These are phyloP conservation scores for Fusarium papillatum DNA, from an alignment of 2,329 filamentous ascomycete genomes.

Conservation along the genomic window DNA sequence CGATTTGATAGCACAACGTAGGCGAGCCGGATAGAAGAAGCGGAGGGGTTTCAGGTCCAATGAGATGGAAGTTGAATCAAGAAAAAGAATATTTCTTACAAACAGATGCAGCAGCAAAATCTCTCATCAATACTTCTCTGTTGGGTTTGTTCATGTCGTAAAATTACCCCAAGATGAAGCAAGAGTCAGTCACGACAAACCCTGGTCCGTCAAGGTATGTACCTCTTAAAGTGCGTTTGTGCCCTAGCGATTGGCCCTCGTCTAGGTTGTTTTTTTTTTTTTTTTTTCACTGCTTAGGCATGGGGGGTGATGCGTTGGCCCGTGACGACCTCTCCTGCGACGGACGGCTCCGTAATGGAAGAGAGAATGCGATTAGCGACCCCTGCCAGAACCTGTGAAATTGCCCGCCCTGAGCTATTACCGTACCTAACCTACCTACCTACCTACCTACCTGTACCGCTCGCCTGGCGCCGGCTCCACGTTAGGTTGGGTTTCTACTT, in stretches of 20 bases:
- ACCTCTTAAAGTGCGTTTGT: constrained; percentile 20
- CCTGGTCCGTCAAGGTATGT: constrained; percentile 19
- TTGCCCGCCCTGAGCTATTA: constrained; percentile 20
- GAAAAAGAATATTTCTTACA: not conserved
- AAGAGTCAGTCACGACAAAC: constrained; percentile 17
- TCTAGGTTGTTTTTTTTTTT: constrained; percentile 16
- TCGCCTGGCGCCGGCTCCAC: constrained; percentile 30
- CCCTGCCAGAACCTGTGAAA: constrained; percentile 2
- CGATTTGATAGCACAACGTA: not conserved
- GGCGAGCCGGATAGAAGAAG: not conserved
- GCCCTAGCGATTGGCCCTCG: constrained; percentile 33
- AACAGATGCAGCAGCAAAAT: not conserved
- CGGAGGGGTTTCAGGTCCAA: not conserved
- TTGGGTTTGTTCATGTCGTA: constrained; percentile 9
- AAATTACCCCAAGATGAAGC: constrained; percentile 21
- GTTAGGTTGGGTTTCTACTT: constrained; percentile 21
- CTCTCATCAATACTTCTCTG: not conserved
- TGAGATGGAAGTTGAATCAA: not conserved
- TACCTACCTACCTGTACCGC: not conserved
- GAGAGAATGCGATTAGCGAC: constrained; percentile 3
- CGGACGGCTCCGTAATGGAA: not conserved
- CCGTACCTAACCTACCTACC: not conserved
- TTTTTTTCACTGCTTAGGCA: not conserved
- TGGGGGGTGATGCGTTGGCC: constrained; percentile 14
- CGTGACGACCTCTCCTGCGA: not conserved